Evolutionary conservation across 192 early-diverging fungal species (phyloP).

Genomic region (Dispira simplex): DNA sequence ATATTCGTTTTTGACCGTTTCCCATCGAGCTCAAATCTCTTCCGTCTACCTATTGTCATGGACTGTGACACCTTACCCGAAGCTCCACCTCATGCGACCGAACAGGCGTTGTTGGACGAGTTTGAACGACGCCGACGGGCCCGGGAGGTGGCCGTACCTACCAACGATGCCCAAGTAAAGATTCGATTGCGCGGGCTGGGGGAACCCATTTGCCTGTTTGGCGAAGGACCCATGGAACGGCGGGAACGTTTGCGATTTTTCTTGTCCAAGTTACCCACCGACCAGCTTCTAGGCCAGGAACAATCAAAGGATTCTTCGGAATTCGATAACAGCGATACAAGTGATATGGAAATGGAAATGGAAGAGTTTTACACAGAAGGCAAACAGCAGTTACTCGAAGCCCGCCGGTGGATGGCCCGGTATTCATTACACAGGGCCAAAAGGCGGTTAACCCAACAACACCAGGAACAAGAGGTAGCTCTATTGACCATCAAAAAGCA

Average conservation of each 20-base stretch:
- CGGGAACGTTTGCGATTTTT: conserved; percentile 64
- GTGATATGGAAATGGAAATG: no score
- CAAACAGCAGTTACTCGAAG: conserved; percentile 42
- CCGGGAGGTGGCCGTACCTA: conserved; percentile 72
- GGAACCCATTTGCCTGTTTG: conserved; percentile 86
- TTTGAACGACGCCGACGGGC: conserved; percentile 65
- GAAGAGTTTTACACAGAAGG: conserved; percentile 81
- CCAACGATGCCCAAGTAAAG: conserved; percentile 69
- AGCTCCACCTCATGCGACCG: not conserved
- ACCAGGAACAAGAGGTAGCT: no score
- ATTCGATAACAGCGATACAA: conserved; percentile 35
- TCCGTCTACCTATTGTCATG: no score
- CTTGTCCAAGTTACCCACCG: conserved; percentile 37
- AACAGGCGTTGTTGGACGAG: conserved; percentile 33
- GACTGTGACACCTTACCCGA: no score
- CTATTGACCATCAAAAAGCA: no score
- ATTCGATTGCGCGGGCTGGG: conserved; percentile 53
- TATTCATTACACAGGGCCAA: conserved; percentile 40
- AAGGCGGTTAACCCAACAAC: no score
- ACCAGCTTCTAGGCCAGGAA: conserved; percentile 23
- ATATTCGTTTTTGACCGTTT: no score
- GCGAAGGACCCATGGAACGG: conserved; percentile 78
- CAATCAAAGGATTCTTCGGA: conserved; percentile 34
- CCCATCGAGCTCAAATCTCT: no score
- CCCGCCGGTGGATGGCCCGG: conserved; percentile 48